phyloP scores from a whole-genome alignment of 257 asterid species.

The Schizonepeta tenuifolia region DNA sequence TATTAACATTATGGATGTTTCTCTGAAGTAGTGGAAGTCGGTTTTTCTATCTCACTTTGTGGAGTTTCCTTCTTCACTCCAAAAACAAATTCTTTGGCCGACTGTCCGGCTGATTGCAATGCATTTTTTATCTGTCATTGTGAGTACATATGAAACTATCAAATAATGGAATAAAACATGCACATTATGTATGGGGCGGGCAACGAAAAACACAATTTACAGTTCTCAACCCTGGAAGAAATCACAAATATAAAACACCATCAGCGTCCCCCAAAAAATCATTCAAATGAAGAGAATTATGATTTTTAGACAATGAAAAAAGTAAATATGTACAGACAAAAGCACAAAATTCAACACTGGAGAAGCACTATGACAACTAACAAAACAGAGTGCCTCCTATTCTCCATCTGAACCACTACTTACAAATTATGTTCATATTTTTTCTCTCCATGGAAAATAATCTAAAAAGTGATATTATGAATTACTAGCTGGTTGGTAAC shows the following conservation, averaged over 20 bases:
- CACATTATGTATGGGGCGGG: conserved; percentile 3
- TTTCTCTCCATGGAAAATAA: background rate
- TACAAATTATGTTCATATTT: background rate
- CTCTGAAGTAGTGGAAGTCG: conserved; percentile 45
- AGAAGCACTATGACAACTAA: background rate
- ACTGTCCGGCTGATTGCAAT: conserved; percentile 61
- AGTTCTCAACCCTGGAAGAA: background rate
- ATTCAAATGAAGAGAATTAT: background rate
- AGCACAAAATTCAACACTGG: background rate
- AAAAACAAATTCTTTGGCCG: conserved; percentile 65
- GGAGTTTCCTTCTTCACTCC: conserved; percentile 56
- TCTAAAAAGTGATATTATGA: background rate
- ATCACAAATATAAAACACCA: background rate
- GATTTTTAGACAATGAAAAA: background rate
- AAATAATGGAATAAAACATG: conserved; percentile 6
- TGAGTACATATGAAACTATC: conserved; percentile 13
- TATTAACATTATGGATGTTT: conserved; percentile 46
- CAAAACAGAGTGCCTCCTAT: background rate
- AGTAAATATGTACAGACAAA: background rate
- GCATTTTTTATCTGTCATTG: conserved; percentile 66
- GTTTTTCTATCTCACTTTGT: conserved; percentile 43
- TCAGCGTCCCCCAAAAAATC: too few relatives aligned
- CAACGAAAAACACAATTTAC: background rate
- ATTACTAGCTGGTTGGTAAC: background rate
- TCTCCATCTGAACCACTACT: background rate